Conservation (phyloP, 192 early-diverging fungal species). For the Mortierella alpina region DNA sequence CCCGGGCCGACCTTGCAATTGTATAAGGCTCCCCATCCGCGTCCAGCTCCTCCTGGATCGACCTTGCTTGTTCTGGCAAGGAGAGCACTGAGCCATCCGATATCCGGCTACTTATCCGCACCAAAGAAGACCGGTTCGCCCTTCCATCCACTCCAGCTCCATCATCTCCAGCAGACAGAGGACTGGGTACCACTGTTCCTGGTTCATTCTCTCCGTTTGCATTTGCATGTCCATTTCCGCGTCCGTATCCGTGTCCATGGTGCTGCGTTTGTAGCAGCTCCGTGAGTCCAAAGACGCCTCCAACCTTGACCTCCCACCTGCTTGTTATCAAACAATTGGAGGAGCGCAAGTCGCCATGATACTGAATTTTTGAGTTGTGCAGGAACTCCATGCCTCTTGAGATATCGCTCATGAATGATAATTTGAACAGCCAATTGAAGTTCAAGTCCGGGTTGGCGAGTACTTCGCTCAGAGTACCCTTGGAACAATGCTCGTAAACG, state of each 20-base stretch:
- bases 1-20: constrained; percentile 10
- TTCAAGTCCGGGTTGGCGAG: constrained; percentile 55
- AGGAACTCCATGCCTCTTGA: constrained; percentile 59
- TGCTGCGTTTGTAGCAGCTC: constrained; percentile 41
- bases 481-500: constrained; percentile 58
- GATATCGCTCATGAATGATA: constrained; percentile 60
- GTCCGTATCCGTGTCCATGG: constrained; percentile 6
- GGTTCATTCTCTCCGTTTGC: neutral
- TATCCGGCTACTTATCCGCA: too few species aligned
- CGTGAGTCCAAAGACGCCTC: constrained; percentile 50
- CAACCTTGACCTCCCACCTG: constrained; percentile 60
- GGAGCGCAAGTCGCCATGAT: constrained; percentile 54
- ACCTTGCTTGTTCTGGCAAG: constrained; percentile 4
- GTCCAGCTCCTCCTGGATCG: constrained; percentile 1
- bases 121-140: too few species aligned
- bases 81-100: constrained; percentile 12
- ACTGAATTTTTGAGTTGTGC: constrained; percentile 54
- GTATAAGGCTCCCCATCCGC: constrained; percentile 9
- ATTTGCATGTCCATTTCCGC: neutral
- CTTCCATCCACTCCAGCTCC: too few species aligned
- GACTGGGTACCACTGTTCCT: too few species aligned
- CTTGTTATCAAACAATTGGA: constrained; percentile 53
- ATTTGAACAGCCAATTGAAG: constrained; percentile 58
- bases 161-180: too few species aligned
- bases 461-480: constrained; percentile 54